phyloP scores from a whole-genome alignment of 345 rosid genomes.

The Mangifera indica region DNA sequence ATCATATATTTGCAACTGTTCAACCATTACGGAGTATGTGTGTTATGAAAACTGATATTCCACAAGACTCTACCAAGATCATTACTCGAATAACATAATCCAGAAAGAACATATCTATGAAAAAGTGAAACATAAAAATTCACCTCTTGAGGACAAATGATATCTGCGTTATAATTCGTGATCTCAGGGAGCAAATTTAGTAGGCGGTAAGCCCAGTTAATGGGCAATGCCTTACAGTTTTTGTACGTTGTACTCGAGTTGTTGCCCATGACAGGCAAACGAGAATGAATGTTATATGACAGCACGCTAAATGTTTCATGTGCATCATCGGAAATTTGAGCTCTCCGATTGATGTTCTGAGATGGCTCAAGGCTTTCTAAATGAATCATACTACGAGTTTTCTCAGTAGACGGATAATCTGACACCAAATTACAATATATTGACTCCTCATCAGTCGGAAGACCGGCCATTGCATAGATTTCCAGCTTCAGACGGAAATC shows the following conservation, averaged over 20 bases:
- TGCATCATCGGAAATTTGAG: no score
- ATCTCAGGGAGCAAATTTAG: conserved; percentile 58
- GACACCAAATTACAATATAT: no score
- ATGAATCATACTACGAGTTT: no score
- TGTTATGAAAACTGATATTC: not conserved
- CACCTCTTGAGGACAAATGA: conserved; percentile 68
- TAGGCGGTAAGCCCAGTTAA: conserved; percentile 54
- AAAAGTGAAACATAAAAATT: not conserved
- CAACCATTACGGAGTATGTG: not conserved
- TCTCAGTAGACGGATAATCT: no score
- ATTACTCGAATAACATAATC: not conserved
- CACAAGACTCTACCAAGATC: no score
- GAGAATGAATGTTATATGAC: conserved; percentile 49
- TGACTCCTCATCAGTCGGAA: no score
- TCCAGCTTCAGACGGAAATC: no score
- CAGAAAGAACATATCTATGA: not conserved
- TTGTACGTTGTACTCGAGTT: conserved; percentile 7
- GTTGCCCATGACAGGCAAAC: no score
- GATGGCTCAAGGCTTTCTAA: no score
- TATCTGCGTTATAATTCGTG: conserved; percentile 53
- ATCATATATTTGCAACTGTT: conserved; percentile 47
- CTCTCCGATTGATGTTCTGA: no score
- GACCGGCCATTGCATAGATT: no score
- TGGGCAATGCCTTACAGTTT: conserved; percentile 58
- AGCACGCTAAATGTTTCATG: conserved; percentile 33